Evolutionary conservation across 441 rosid species (phyloP).

Genomic region (Populus tomentosa): DNA sequence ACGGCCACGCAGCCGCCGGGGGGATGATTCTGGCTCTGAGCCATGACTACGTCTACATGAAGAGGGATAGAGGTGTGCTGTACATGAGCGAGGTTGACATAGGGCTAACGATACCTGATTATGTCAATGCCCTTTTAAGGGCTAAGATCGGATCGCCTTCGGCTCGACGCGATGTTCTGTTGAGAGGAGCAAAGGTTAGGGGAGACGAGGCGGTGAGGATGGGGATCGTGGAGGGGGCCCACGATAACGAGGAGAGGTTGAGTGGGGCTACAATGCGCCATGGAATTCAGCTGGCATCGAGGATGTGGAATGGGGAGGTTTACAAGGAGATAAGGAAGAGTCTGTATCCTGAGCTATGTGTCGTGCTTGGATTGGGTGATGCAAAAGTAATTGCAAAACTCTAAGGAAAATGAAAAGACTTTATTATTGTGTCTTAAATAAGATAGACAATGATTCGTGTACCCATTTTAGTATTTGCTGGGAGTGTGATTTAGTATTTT

Average conservation of each 20-base stretch:
- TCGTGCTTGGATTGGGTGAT: slow-evolving; percentile 31
- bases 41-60: slow-evolving; percentile 59
- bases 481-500: too few species aligned
- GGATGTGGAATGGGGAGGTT: slow-evolving; percentile 49
- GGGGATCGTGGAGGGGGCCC: slow-evolving; percentile 48
- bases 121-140: slow-evolving; percentile 34
- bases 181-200: slow-evolving; percentile 47
- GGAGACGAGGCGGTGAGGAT: slow-evolving; percentile 50
- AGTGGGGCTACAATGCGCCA: slow-evolving; percentile 34
- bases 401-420: background rate
- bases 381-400: slow-evolving; percentile 20
- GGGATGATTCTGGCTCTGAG: slow-evolving; percentile 48
- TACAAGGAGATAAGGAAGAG: slow-evolving; percentile 57
- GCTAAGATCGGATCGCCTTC: slow-evolving; percentile 38
- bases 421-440: background rate
- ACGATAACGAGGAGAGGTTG: slow-evolving; percentile 35
- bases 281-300: slow-evolving; percentile 36
- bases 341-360: slow-evolving; percentile 49
- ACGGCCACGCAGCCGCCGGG: slow-evolving; percentile 73
- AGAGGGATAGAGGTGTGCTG: slow-evolving; percentile 56
- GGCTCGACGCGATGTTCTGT: slow-evolving; percentile 41
- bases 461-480: background rate
- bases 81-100: slow-evolving; percentile 71
- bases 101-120: slow-evolving; percentile 53
- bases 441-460: background rate